These are phyloP conservation scores for Raffaelea arxii DNA, from an alignment of 2,329 filamentous ascomycete genomes.

Conservation along the genomic window DNA sequence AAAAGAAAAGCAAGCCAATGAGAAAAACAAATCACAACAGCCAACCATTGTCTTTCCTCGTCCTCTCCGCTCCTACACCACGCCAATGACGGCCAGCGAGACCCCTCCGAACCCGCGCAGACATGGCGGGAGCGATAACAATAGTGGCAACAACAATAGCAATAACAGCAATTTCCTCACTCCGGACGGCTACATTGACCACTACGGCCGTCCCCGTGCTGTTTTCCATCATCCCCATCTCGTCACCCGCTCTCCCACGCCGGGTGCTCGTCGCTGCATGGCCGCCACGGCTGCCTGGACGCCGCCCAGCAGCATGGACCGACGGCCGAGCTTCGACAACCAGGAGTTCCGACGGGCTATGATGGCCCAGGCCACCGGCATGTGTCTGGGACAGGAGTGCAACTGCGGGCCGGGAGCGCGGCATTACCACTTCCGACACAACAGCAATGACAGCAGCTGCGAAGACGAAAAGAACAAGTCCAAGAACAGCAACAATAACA, in stretches of 20 bases:
- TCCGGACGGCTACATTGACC: background rate
- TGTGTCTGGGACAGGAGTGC: background rate
- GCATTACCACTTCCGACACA: no score
- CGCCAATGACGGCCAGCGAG: no score
- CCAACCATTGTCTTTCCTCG: no score
- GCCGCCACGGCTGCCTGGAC: conserved; percentile 32
- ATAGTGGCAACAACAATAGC: no score
- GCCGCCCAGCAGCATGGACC: conserved; percentile 31
- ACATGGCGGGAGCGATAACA: no score
- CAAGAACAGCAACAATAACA: background rate
- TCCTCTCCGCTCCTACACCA: no score
- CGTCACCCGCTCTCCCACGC: conserved; percentile 8
- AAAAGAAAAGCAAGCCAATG: no score
- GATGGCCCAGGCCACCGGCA: conserved; percentile 11
- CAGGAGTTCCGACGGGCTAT: conserved; percentile 44
- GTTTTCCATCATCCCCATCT: conserved; percentile 1
- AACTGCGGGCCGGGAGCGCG: background rate
- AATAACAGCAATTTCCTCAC: no score
- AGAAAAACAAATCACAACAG: no score
- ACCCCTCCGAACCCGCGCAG: no score
- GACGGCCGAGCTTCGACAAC: conserved; percentile 41
- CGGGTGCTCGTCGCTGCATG: conserved; percentile 22
- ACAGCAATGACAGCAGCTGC: background rate
- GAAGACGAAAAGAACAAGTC: background rate
- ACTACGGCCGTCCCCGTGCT: background rate